Evolutionary conservation across 2,329 filamentous ascomycete species (phyloP).

Genomic region (Cytospora leucostoma): DNA sequence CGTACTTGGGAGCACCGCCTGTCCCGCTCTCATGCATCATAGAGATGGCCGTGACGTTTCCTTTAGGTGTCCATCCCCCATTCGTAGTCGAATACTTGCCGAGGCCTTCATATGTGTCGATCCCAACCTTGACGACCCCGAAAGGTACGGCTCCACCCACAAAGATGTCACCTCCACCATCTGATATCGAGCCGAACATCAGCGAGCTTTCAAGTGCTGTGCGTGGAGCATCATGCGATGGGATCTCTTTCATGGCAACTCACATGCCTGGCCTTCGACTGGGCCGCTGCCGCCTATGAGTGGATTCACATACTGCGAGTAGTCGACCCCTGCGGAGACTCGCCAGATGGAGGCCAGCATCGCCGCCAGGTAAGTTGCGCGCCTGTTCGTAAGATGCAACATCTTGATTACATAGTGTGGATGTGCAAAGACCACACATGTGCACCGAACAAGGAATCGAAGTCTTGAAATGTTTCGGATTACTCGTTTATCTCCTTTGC

Average conservation of each 20-base stretch:
- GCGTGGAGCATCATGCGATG: neutral
- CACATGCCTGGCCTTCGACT: constrained; percentile 43
- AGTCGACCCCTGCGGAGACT: constrained; percentile 10
- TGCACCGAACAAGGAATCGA: neutral
- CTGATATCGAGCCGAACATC: neutral
- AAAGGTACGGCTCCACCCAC: constrained; percentile 47
- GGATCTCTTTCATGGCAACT: neutral
- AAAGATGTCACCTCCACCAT: constrained; percentile 48
- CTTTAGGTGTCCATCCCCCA: constrained; percentile 42
- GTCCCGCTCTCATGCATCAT: constrained; percentile 60
- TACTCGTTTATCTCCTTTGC: too few relatives aligned
- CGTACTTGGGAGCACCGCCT: constrained; percentile 61
- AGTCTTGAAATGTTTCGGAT: neutral
- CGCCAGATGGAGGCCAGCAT: neutral
- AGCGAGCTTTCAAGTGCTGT: neutral
- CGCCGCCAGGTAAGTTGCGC: neutral
- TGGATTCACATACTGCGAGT: constrained; percentile 38
- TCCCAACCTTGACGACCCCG: constrained; percentile 48
- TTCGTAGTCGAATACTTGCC: constrained; percentile 34
- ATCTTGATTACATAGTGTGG: constrained; percentile 4
- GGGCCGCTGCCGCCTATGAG: constrained; percentile 53
- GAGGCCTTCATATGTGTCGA: constrained; percentile 39
- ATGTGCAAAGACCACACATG: neutral
- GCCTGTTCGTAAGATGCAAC: neutral
- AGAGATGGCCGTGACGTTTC: constrained; percentile 51